Conservation (phyloP, 164 flowering plant species). For the Stephania cephalantha region DNA sequence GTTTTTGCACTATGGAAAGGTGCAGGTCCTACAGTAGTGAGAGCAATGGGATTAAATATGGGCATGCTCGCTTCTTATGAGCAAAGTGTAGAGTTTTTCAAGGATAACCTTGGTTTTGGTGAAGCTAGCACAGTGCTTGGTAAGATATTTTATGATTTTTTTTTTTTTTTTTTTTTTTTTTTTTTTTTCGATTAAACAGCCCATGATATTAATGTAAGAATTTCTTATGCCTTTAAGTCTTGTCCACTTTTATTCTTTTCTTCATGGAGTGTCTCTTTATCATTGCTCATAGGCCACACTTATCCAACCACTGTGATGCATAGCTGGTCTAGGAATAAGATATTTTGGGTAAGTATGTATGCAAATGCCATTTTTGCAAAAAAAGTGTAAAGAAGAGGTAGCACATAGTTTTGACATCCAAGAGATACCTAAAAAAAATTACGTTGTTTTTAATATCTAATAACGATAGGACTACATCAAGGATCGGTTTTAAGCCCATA, state of each 20-base stretch:
- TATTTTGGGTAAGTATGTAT: not conserved
- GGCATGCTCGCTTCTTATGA: slow-evolving; percentile 98
- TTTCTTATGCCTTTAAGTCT: not conserved
- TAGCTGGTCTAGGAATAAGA: not conserved
- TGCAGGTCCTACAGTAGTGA: slow-evolving; percentile 87
- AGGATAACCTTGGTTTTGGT: slow-evolving; percentile 63
- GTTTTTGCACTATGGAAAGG: slow-evolving; percentile 93
- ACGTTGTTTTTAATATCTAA: too few species aligned
- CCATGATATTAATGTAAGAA: not conserved
- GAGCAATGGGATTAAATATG: slow-evolving; percentile 96
- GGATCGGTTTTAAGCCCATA: too few species aligned
- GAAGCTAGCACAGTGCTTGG: slow-evolving; percentile 78
- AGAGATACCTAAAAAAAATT: not conserved
- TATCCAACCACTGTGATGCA: not conserved
- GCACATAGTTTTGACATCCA: not conserved
- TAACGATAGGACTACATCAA: too few species aligned
- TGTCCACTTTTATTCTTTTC: not conserved
- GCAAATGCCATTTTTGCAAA: too few species aligned
- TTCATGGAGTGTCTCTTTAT: not conserved
- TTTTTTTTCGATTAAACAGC: not conserved
- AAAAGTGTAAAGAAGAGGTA: not conserved
- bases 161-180: not conserved
- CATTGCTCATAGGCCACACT: not conserved
- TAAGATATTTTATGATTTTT: slow-evolving; percentile 24
- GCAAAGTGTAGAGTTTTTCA: slow-evolving; percentile 78